phyloP scores from a whole-genome alignment of 352 stramenopile species.

The Phytophthora litchii region DNA sequence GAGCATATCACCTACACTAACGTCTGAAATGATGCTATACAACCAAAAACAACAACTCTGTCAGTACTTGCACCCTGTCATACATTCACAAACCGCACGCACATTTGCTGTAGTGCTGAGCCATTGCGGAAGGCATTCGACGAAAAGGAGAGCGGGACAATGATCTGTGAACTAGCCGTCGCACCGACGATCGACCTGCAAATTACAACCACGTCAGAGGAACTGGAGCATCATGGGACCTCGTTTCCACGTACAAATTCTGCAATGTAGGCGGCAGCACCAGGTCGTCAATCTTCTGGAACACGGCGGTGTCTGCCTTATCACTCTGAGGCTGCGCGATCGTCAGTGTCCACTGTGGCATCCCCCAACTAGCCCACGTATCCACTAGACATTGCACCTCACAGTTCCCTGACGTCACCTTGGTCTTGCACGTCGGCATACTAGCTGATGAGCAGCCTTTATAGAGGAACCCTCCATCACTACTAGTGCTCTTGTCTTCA shows the following conservation, averaged over 20 bases:
- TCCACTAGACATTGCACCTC: slow-evolving; percentile 72
- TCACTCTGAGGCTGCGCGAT: slow-evolving; percentile 73
- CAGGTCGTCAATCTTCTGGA: slow-evolving; percentile 60
- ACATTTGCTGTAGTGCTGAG: slow-evolving; percentile 56
- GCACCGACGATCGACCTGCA: slow-evolving; percentile 63
- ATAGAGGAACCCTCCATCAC: slow-evolving; percentile 68
- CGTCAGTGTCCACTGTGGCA: slow-evolving; percentile 55
- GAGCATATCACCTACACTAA: slow-evolving; percentile 64
- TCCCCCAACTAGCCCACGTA: slow-evolving; percentile 24
- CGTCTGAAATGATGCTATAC: slow-evolving; percentile 58
- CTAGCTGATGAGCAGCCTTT: slow-evolving; percentile 55
- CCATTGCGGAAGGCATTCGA: slow-evolving; percentile 53
- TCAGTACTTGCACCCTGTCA: slow-evolving; percentile 1
- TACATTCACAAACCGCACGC: slow-evolving; percentile 3
- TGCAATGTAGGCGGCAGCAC: slow-evolving; percentile 52
- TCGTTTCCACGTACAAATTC: slow-evolving; percentile 53
- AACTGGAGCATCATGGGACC: background rate
- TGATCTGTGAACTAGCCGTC: slow-evolving; percentile 53
- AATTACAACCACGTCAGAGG: slow-evolving; percentile 18
- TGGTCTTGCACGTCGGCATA: slow-evolving; percentile 57
- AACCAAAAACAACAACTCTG: background rate
- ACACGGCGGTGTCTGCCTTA: slow-evolving; percentile 63
- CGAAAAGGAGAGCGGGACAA: slow-evolving; percentile 63
- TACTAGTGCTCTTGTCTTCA: slow-evolving; percentile 35
- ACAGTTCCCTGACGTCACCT: slow-evolving; percentile 49